phyloP scores from a whole-genome alignment of 768 basidiomycete species.

The Boletales sp. region DNA sequence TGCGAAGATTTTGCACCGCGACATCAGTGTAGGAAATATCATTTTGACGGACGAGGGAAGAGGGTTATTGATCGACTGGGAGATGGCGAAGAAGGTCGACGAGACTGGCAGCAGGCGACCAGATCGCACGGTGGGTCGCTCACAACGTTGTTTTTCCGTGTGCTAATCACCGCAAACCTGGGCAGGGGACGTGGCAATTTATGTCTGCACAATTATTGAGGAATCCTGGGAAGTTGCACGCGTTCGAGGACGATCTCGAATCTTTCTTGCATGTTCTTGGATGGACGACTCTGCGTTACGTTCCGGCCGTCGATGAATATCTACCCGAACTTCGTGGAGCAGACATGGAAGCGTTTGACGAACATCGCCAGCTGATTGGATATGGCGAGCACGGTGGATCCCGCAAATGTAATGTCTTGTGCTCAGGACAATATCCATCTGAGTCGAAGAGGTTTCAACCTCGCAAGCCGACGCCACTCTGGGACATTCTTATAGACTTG shows the following conservation, averaged over 20 bases:
- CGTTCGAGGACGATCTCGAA: slow-evolving; percentile 29
- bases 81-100: slow-evolving; percentile 8
- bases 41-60: slow-evolving; percentile 10
- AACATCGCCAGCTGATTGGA: not conserved
- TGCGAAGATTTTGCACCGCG: slow-evolving; percentile 22
- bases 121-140: not conserved
- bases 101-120: not conserved
- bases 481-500: not conserved
- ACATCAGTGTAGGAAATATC: slow-evolving; percentile 28
- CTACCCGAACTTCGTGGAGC: not conserved
- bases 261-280: slow-evolving; percentile 23
- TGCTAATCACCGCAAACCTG: not conserved
- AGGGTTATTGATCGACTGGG: slow-evolving; percentile 28
- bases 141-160: too few species aligned
- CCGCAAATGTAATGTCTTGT: too few species aligned
- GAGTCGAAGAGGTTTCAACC: not conserved
- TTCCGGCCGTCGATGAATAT: not conserved
- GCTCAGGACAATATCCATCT: too few species aligned
- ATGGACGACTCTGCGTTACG: not conserved
- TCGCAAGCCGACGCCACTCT: not conserved
- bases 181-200: slow-evolving; percentile 8
- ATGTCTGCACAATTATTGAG: slow-evolving; percentile 14
- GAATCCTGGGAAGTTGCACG: slow-evolving; percentile 16
- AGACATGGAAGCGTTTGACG: not conserved
- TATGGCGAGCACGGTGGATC: too few species aligned